Evolutionary conservation across 2,329 filamentous ascomycete species (phyloP).

Genomic region (Epichloe sibirici): DNA sequence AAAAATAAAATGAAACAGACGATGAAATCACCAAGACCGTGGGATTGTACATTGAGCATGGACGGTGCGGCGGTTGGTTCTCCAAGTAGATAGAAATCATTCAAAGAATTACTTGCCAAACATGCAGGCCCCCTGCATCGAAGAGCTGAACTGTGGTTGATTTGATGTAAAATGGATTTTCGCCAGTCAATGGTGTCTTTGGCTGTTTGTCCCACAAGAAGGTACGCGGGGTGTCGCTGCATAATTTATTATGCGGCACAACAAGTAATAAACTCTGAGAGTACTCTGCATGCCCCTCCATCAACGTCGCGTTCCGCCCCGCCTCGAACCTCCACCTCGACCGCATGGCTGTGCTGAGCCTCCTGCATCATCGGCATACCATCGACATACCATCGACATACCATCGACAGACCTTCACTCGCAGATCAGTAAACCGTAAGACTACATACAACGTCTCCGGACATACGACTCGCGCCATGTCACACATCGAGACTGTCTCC

Average conservation of each 20-base stretch:
- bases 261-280: too few relatives aligned
- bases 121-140: too few relatives aligned
- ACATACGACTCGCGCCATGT: conserved; percentile 17
- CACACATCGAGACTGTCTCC: conserved; percentile 41
- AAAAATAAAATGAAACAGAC: not conserved
- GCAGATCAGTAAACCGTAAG: not conserved
- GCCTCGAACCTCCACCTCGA: conserved; percentile 7
- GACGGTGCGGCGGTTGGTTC: not conserved
- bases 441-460: not conserved
- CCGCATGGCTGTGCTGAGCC: not conserved
- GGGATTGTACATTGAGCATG: conserved; percentile 3
- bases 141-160: too few relatives aligned
- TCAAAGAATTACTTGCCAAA: not conserved
- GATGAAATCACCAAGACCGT: not conserved
- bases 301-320: conserved; percentile 10
- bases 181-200: not conserved
- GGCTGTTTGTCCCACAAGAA: not conserved
- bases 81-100: not conserved
- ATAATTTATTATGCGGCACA: not conserved
- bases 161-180: not conserved
- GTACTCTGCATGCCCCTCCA: not conserved
- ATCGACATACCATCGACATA: not conserved
- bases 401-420: not conserved
- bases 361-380: conserved; percentile 1
- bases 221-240: not conserved